These are phyloP conservation scores for Backusella circina DNA, from an alignment of 192 early-diverging fungal species.

Conservation along the genomic window DNA sequence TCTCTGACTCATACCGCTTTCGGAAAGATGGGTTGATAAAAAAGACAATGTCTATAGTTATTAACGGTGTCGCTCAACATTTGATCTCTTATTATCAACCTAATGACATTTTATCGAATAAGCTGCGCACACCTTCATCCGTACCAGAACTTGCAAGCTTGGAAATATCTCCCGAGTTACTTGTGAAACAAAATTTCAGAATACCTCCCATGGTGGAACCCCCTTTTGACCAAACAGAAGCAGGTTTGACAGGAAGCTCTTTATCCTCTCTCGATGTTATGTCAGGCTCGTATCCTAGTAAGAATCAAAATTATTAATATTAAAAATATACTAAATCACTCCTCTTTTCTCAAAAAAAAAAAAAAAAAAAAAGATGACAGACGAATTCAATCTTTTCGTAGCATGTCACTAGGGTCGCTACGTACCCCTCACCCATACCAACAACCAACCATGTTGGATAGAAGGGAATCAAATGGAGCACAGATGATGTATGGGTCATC, in stretches of 20 bases:
- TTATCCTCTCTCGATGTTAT: background rate
- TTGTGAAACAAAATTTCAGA: slow-evolving; percentile 59
- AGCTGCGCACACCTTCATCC: slow-evolving; percentile 50
- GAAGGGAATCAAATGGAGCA: background rate
- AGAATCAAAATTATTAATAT: background rate
- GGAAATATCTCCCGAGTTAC: slow-evolving; percentile 55
- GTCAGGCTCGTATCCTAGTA: background rate
- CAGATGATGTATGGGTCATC: background rate
- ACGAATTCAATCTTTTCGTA: slow-evolving; percentile 13
- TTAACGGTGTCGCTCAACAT: slow-evolving; percentile 57
- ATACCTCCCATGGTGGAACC: slow-evolving; percentile 45
- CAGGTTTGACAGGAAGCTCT: background rate
- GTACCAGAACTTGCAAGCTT: slow-evolving; percentile 48
- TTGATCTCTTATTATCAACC: slow-evolving; percentile 57
- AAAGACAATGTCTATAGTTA: slow-evolving; percentile 74
- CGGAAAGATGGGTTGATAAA: slow-evolving; percentile 68
- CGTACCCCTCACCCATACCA: background rate
- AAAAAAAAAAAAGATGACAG: background rate
- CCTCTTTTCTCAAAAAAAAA: background rate
- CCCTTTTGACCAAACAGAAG: slow-evolving; percentile 17
- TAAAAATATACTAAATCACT: no score
- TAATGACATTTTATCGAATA: slow-evolving; percentile 48
- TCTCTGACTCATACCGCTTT: slow-evolving; percentile 55
- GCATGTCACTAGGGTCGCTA: slow-evolving; percentile 16
- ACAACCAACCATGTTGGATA: background rate